Evolutionary conservation across 2,329 filamentous ascomycete species (phyloP).

Genomic region (Claviceps monticola): DNA sequence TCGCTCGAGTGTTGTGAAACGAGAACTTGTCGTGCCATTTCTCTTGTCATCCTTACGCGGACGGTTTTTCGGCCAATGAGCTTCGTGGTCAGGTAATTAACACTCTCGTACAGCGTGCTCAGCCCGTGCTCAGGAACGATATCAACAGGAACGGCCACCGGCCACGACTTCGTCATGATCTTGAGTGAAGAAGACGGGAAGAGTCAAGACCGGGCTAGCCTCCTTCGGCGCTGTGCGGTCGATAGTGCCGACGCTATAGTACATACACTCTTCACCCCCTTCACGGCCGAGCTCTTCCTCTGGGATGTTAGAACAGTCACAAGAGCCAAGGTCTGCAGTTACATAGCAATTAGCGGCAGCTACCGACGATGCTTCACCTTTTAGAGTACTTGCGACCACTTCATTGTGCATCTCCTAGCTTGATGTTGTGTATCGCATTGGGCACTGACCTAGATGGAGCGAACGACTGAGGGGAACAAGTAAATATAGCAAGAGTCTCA

Average conservation of each 20-base stretch:
- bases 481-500: too few relatives aligned
- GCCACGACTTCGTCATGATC: slow-evolving; percentile 2
- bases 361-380: too few relatives aligned
- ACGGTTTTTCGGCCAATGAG: background rate
- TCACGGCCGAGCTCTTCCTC: background rate
- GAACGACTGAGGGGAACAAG: too few relatives aligned
- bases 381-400: background rate
- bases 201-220: background rate
- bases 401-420: background rate
- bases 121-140: background rate
- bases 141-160: background rate
- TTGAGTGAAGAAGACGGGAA: background rate
- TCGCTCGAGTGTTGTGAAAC: background rate
- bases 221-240: background rate
- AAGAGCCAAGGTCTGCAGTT: too few relatives aligned
- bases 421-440: too few relatives aligned
- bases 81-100: background rate
- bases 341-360: too few relatives aligned
- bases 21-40: slow-evolving; percentile 4
- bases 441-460: too few relatives aligned
- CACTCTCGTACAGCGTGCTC: background rate
- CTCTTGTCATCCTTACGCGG: slow-evolving; percentile 1
- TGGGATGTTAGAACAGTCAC: background rate
- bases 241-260: background rate
- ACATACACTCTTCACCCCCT: background rate